A percentile compares a stretch with the other conserved stretches of the same genome.
phyloP scores from a whole-genome alignment of 1,139 yeast species.

The Suhomyces ambrosiae region DNA sequence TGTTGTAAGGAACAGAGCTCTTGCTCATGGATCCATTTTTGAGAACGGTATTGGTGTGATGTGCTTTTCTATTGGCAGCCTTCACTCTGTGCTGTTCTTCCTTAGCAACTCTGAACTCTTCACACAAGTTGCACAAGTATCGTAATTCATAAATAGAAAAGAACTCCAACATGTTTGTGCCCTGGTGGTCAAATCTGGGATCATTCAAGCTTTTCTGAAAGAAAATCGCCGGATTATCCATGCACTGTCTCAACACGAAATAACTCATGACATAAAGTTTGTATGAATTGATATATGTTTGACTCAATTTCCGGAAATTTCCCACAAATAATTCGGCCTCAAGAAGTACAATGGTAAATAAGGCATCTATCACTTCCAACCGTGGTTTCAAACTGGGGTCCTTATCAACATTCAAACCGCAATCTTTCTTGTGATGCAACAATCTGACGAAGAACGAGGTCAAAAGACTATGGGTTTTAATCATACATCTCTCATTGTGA shows the following conservation, averaged over 20 bases:
- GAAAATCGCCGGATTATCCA: slow-evolving; percentile 44
- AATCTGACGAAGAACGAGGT: slow-evolving; percentile 46
- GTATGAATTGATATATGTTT: slow-evolving; percentile 44
- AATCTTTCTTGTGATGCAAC: slow-evolving; percentile 42
- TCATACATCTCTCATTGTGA: slow-evolving; percentile 44
- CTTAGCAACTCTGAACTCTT: slow-evolving; percentile 46
- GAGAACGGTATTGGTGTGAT: slow-evolving; percentile 1
- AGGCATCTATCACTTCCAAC: slow-evolving; percentile 36
- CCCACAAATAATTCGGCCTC: slow-evolving; percentile 53
- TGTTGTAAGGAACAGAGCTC: slow-evolving; percentile 9
- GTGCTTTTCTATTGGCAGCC: slow-evolving; percentile 7
- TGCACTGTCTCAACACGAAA: slow-evolving; percentile 46
- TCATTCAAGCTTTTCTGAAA: slow-evolving; percentile 36
- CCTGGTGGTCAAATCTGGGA: slow-evolving; percentile 36
- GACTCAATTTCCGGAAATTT: slow-evolving; percentile 42
- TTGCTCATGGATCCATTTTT: slow-evolving; percentile 4
- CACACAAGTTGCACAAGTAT: slow-evolving; percentile 41
- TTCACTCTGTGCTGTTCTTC: slow-evolving; percentile 31
- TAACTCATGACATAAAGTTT: slow-evolving; percentile 46
- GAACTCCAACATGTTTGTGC: slow-evolving; percentile 45
- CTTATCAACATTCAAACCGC: slow-evolving; percentile 25
- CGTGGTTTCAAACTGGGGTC: slow-evolving; percentile 29
- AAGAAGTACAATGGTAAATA: slow-evolving; percentile 38
- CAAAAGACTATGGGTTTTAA: slow-evolving; percentile 45
- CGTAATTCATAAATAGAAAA: slow-evolving; percentile 40